Conservation (phyloP, 179 eudicot species). For the Pouteria campechiana region DNA sequence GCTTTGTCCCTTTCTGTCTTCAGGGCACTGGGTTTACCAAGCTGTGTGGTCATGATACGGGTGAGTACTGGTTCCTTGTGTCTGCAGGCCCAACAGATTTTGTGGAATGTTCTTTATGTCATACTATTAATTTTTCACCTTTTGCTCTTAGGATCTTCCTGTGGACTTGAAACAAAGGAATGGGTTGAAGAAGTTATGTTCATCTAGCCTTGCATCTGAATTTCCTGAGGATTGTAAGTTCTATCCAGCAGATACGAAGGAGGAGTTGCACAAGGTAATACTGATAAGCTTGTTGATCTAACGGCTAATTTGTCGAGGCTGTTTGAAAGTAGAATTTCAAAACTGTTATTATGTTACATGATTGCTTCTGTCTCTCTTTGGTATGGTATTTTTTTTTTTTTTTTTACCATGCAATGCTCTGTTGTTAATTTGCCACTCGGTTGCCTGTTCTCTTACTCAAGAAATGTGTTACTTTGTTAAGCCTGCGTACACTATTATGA, state of each 20-base stretch:
- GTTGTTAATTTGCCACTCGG: too few species aligned
- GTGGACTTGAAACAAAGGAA: constrained; percentile 54
- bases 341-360: too few species aligned
- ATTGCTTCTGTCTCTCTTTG: too few species aligned
- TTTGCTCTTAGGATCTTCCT: constrained; percentile 64
- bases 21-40: constrained; percentile 86
- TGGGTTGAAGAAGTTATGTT: constrained; percentile 55
- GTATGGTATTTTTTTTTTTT: too few species aligned
- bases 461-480: too few species aligned
- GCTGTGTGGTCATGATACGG: constrained; percentile 65
- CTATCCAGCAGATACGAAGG: constrained; percentile 77
- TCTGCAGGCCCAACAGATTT: neutral
- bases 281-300: too few species aligned
- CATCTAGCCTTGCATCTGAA: constrained; percentile 61
- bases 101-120: neutral
- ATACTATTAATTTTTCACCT: neutral
- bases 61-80: constrained; percentile 30
- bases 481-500: too few species aligned
- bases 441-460: too few species aligned
- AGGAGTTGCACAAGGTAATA: constrained; percentile 85
- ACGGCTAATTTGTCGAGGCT: too few species aligned
- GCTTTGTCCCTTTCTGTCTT: constrained; percentile 84
- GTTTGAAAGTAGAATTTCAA: too few species aligned
- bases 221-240: constrained; percentile 85
- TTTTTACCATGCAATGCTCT: too few species aligned